Conservation (phyloP, 352 stramenopile genomes). For the Pythium pectinolyticum region DNA sequence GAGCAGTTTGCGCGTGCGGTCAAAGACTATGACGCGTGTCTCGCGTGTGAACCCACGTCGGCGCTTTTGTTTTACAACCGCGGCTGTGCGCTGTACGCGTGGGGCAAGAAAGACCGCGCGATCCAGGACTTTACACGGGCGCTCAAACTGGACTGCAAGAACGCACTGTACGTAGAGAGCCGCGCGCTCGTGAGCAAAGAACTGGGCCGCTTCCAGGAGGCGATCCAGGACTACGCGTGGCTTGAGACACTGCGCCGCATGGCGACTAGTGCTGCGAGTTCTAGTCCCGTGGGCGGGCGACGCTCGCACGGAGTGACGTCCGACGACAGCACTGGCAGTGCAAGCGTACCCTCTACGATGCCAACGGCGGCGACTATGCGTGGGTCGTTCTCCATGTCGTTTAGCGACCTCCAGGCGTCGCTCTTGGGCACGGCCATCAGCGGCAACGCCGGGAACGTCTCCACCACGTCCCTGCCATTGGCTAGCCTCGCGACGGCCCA, state of each 20-base stretch:
- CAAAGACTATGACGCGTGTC: slow-evolving; percentile 55
- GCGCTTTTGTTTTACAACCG: slow-evolving; percentile 59
- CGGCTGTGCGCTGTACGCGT: slow-evolving; percentile 56
- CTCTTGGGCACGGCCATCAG: slow-evolving; percentile 31
- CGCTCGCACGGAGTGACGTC: not conserved
- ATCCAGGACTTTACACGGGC: slow-evolving; percentile 58
- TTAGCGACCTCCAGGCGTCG: slow-evolving; percentile 30
- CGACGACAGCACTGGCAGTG: too few species aligned
- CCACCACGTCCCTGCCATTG: not conserved
- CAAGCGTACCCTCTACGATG: too few species aligned
- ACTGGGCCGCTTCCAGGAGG: slow-evolving; percentile 62
- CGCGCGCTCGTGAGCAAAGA: slow-evolving; percentile 58
- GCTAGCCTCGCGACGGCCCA: slow-evolving; percentile 24
- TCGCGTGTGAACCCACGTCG: slow-evolving; percentile 39
- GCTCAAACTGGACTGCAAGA: slow-evolving; percentile 68
- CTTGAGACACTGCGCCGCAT: slow-evolving; percentile 49
- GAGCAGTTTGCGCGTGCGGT: slow-evolving; percentile 46
- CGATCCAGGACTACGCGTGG: slow-evolving; percentile 72
- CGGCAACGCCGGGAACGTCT: not conserved
- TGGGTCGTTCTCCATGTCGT: slow-evolving; percentile 32
- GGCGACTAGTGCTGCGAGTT: not conserved
- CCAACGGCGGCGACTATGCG: not conserved
- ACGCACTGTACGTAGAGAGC: slow-evolving; percentile 61
- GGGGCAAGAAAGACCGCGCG: slow-evolving; percentile 44
- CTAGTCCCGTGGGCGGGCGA: too few species aligned